Percentiles rank a stretch among this genome's conserved stretches.
phyloP scores from a whole-genome alignment of 768 basidiomycete species.

The Dentipellis sp. region DNA sequence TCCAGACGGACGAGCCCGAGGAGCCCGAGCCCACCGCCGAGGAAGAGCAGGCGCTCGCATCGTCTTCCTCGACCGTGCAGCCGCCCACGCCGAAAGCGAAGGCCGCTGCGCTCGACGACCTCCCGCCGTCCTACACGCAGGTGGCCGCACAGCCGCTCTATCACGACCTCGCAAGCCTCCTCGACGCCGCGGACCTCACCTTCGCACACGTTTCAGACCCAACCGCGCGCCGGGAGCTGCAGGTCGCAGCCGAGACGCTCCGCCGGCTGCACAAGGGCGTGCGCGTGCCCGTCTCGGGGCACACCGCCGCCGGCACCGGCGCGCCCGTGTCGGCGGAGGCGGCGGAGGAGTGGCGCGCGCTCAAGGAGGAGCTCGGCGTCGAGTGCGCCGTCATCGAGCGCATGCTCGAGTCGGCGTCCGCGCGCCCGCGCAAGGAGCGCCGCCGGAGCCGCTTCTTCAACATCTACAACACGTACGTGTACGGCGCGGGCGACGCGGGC shows the following conservation, averaged over 20 bases:
- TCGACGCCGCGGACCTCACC: slow-evolving; percentile 9
- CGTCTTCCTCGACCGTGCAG: slow-evolving; percentile 64
- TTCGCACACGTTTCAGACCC: slow-evolving; percentile 12
- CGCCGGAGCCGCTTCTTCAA: slow-evolving; percentile 62
- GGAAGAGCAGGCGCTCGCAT: slow-evolving; percentile 49
- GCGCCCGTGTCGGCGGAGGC: slow-evolving; percentile 48
- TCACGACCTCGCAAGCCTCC: slow-evolving; percentile 17
- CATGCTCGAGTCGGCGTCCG: slow-evolving; percentile 33
- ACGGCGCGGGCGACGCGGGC: slow-evolving; percentile 32
- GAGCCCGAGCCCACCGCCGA: slow-evolving; percentile 24
- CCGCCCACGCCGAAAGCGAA: slow-evolving; percentile 60
- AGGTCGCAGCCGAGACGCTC: slow-evolving; percentile 47
- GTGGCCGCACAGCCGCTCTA: slow-evolving; percentile 27
- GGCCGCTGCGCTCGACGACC: slow-evolving; percentile 28
- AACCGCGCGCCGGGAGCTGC: slow-evolving; percentile 27
- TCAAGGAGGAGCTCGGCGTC: slow-evolving; percentile 74
- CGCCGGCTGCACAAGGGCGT: slow-evolving; percentile 66
- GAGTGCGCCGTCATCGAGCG: slow-evolving; percentile 73
- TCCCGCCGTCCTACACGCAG: slow-evolving; percentile 69
- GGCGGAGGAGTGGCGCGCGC: slow-evolving; percentile 66
- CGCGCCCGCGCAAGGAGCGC: slow-evolving; percentile 8
- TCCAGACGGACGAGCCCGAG: slow-evolving; percentile 49
- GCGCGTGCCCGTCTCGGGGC: slow-evolving; percentile 31
- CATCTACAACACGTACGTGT: slow-evolving; percentile 72
- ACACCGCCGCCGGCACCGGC: slow-evolving; percentile 40